Conservation (phyloP, 2,329 filamentous ascomycete genomes). For the Pseudocercospora crystallina region DNA sequence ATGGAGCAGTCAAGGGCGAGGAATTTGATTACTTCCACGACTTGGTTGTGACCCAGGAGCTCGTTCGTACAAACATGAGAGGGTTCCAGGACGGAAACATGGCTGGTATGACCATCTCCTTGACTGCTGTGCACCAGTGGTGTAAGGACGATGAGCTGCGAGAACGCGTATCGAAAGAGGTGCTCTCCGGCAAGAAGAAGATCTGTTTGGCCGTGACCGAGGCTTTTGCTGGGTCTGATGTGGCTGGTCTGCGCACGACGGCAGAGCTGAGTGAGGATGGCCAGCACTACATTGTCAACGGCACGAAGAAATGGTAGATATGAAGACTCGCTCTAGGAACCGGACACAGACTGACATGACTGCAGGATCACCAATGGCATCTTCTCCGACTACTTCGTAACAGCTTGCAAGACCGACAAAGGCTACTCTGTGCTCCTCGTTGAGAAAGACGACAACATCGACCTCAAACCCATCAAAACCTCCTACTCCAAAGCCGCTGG, state of each 20-base stretch:
- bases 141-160: constrained; percentile 66
- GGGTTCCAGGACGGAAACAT: constrained; percentile 87
- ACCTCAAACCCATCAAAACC: constrained; percentile 77
- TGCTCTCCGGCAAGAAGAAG: constrained; percentile 79
- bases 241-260: constrained; percentile 76
- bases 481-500: constrained; percentile 77
- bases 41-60: constrained; percentile 72
- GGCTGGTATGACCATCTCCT: constrained; percentile 79
- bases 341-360: background rate
- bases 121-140: constrained; percentile 80
- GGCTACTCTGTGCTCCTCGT: constrained; percentile 77
- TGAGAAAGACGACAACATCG: constrained; percentile 69
- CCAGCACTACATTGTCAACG: constrained; percentile 68
- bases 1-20: constrained; percentile 70
- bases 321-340: constrained; percentile 65
- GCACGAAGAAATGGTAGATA: constrained; percentile 79
- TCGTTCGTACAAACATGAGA: constrained; percentile 69
- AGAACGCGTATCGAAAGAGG: constrained; percentile 67
- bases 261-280: constrained; percentile 74
- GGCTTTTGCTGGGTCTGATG: constrained; percentile 81
- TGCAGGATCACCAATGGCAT: constrained; percentile 77
- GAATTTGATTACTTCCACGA: constrained; percentile 90
- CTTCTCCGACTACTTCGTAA: constrained; percentile 81
- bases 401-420: constrained; percentile 75
- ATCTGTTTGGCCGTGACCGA: constrained; percentile 86